Base-by-base conservation (phyloP, 345 rosid genomes). In the Populus simonii region DNA sequence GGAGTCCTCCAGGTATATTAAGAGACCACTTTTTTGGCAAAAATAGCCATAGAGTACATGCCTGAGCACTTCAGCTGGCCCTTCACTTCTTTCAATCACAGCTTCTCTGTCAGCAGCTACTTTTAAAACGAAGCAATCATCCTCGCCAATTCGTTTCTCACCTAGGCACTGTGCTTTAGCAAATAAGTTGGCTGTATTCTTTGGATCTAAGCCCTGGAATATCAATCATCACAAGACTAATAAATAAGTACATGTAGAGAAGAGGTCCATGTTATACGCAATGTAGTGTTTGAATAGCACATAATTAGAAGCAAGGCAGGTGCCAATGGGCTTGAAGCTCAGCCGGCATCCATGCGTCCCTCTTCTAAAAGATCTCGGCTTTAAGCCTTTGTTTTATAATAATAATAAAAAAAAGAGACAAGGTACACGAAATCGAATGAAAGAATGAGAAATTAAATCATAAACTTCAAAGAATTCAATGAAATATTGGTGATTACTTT, bases 11-110 rank as follows among this genome's bases (percentile, higher is more conserved):
- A 93, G 29, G 81, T 95, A 93, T 27, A 95, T 82, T 7, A 95
- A 79, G 5, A 95, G 83, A 18, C 99, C 99, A 75, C 92, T 96
- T 83, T 87, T 96, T 59, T 96, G 99, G 86, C 92, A 88, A 80
- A 96, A 96, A 71, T 96, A 96, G n/a, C 99, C 99, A 68, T 93
- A 93, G 1, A 96, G 74, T 3, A 94, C 93, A 79, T 96, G 99
- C 68, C 99, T 87, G 15, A 96, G 89, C 68, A 92, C 94, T 80
- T 93, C 97, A 1, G 98, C 96, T 62, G 97, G 90, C 31, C 93
- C 96, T 78, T 92, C 98, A 85, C 89, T 92, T 22, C 99, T 84
- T 74, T 91, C 99, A 68, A 90, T 73, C 71, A 96, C 90, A 0
- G 92, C 92, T 45, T 79, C 89, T 2, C 91, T 88, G 45, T 93